Percentiles rank a stretch among this genome's conserved stretches.
phyloP scores from a whole-genome alignment of 2,329 filamentous ascomycete species.

The Ceratocystiopsis brevicomis region DNA sequence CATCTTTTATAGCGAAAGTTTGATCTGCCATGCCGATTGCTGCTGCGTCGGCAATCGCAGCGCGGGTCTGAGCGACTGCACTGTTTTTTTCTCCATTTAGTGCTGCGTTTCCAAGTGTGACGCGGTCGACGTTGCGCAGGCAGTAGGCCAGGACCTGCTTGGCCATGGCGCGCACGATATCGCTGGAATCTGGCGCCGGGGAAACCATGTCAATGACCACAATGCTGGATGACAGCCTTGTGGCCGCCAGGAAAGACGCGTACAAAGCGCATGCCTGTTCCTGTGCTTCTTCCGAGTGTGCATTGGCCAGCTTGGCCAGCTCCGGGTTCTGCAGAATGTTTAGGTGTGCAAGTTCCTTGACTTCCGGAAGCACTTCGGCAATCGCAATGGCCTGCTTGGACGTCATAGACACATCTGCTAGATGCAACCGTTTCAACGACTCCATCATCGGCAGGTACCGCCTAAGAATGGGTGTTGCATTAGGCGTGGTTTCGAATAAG shows the following conservation, averaged over 20 bases:
- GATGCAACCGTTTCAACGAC: conserved; percentile 64
- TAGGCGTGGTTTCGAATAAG: conserved; percentile 57
- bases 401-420: conserved; percentile 66
- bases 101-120: conserved; percentile 34
- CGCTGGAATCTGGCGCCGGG: conserved; percentile 61
- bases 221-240: conserved; percentile 63
- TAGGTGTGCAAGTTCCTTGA: conserved; percentile 62
- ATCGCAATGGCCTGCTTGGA: conserved; percentile 80
- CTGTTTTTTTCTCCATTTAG: background rate
- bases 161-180: conserved; percentile 77
- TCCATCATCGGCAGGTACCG: conserved; percentile 64
- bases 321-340: conserved; percentile 68
- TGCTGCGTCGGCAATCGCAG: conserved; percentile 7
- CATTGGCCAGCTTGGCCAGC: conserved; percentile 50
- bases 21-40: background rate
- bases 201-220: conserved; percentile 87
- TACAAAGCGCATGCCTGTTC: conserved; percentile 91
- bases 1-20: conserved; percentile 13
- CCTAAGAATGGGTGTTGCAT: conserved; percentile 53
- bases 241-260: conserved; percentile 74
- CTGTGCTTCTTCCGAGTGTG: conserved; percentile 59
- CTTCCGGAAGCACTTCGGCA: conserved; percentile 77
- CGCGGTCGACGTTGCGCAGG: conserved; percentile 71
- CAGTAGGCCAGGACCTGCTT: conserved; percentile 93
- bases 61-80: background rate